Base-by-base conservation (phyloP, 2,329 filamentous ascomycete species). In the Fusarium citri region DNA sequence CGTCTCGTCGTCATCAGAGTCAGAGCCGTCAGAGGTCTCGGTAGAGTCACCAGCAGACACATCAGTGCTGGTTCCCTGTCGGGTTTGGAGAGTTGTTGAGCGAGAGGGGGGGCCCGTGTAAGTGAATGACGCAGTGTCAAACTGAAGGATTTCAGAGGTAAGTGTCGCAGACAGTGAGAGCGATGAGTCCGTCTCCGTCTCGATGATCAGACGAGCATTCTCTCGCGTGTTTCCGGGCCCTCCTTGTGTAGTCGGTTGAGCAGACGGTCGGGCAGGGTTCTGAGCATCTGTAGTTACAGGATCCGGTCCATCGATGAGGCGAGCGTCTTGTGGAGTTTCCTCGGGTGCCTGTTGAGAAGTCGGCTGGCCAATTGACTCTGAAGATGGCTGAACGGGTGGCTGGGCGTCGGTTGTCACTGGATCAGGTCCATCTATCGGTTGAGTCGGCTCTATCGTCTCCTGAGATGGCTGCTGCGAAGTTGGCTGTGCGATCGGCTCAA, bases 11-110 rank as follows among this genome's bases (percentile, higher is more conserved):
- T 72, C 58, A 28, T 63, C 50, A 2, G 47, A 46, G 26, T 53
- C 49, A 42, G 58, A 49, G 30, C 40, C 61, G 15, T 66, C 62
- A 31, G 70, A 68, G 43, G 64, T 61, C 46, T 74, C 46, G 14
- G 72, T 69, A 14, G 66, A 66, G 25, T 66, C 56, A 43, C 53
- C 47, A 20, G 28, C 57, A 34, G 68, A 70, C n/a, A 71, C 59
- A 20, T 59, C 61, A 53, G 66, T 71, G 22, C 66, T 71, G 22
- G 69, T 60, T 22, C 50, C 61, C 15, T 49, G 16, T 55, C 63
- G 49, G 31, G 72, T 72, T 62, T 69, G 60, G 7, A 74, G 54
- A 30, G 71, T 74, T 37, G 68, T 72, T 22, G 71, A 63, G 14
- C 42, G 56, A 37, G 66, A 56, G 20, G 72, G 54, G 3, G 63